Conservation (phyloP, 768 basidiomycete genomes). For the Auriscalpium vulgare region DNA sequence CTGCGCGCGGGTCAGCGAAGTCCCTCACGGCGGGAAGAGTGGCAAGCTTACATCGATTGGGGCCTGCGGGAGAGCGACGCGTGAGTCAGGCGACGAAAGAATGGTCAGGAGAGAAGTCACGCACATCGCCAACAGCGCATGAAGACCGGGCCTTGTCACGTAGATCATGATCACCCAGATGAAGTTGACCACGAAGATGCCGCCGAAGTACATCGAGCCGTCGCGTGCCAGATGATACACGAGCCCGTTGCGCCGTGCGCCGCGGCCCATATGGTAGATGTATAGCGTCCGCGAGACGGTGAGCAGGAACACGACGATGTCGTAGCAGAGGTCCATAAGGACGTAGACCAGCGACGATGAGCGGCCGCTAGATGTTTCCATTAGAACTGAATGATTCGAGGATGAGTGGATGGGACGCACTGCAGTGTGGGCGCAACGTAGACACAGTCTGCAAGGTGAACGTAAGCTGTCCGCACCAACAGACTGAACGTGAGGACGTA, state of each 20-base stretch:
- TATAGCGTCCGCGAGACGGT: constrained; percentile 12
- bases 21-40: not conserved
- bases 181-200: constrained; percentile 12
- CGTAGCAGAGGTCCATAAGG: constrained; percentile 13
- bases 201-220: constrained; percentile 11
- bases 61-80: constrained; percentile 1
- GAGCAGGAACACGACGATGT: constrained; percentile 12
- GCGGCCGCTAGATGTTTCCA: not conserved
- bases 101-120: not conserved
- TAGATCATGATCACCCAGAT: constrained; percentile 15
- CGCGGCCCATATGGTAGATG: not conserved
- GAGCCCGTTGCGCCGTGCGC: not conserved
- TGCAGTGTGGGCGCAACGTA: too few relatives aligned
- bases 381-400: too few relatives aligned
- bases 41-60: constrained; percentile 3
- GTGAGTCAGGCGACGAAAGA: not conserved
- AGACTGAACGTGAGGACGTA: not conserved
- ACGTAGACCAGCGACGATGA: constrained; percentile 10
- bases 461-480: too few relatives aligned
- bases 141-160: constrained; percentile 11
- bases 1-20: not conserved
- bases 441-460: too few relatives aligned
- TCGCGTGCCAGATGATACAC: constrained; percentile 6
- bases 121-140: constrained; percentile 9
- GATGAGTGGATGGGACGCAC: too few relatives aligned